These are phyloP conservation scores for Aquilaria agallochum DNA, from an alignment of 441 rosid species.

Conservation along the genomic window DNA sequence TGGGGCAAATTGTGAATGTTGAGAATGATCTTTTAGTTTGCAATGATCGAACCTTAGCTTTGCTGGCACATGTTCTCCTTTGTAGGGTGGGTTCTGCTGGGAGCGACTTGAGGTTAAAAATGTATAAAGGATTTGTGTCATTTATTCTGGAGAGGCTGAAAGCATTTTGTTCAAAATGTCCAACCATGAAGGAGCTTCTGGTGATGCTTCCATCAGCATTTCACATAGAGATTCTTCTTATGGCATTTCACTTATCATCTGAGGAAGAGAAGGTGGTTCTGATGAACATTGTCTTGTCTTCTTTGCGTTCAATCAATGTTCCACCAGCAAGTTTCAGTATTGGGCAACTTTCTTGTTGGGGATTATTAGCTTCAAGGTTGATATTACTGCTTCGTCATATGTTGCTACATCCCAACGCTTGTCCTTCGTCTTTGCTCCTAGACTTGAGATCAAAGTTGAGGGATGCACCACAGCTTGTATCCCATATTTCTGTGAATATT, in stretches of 20 bases:
- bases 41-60: slow-evolving; percentile 73
- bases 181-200: slow-evolving; percentile 61
- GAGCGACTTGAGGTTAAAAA: slow-evolving; percentile 59
- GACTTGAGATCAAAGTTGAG: slow-evolving; percentile 81
- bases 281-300: slow-evolving; percentile 55
- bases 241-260: slow-evolving; percentile 94
- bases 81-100: slow-evolving; percentile 73
- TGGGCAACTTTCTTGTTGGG: slow-evolving; percentile 85
- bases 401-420: slow-evolving; percentile 64
- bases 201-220: slow-evolving; percentile 82
- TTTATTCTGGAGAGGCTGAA: slow-evolving; percentile 63
- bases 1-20: slow-evolving; percentile 69
- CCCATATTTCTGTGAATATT: slow-evolving; percentile 32
- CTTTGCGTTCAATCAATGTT: slow-evolving; percentile 45
- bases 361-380: slow-evolving; percentile 86
- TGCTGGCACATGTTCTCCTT: slow-evolving; percentile 77
- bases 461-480: slow-evolving; percentile 53
- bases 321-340: slow-evolving; percentile 40
- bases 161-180: slow-evolving; percentile 45
- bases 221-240: slow-evolving; percentile 93
- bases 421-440: slow-evolving; percentile 78
- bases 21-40: slow-evolving; percentile 67
- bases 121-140: slow-evolving; percentile 56
- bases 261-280: slow-evolving; percentile 68
- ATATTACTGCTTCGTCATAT: slow-evolving; percentile 86